These are phyloP conservation scores for Glycine tomentella DNA, from an alignment of 306 rosid species.

Conservation along the genomic window DNA sequence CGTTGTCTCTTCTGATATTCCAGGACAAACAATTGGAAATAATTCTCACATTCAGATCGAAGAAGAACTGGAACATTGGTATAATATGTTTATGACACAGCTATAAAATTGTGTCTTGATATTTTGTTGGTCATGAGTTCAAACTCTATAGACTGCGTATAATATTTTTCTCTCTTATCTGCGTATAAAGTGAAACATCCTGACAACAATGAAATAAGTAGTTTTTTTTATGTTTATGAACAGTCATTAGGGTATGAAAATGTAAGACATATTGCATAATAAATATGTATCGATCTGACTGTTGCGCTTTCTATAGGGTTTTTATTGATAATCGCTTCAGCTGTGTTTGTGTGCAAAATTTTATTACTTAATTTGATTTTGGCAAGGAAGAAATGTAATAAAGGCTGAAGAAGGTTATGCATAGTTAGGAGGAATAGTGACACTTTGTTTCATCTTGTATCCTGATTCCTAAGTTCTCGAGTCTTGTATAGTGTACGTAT, in stretches of 20 bases:
- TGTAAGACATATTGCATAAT: neutral
- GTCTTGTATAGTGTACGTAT: too few species aligned
- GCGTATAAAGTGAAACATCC: too few species aligned
- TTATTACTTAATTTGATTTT: neutral
- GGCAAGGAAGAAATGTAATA: neutral
- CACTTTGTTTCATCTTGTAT: too few species aligned
- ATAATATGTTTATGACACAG: constrained; percentile 47
- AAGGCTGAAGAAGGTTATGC: neutral
- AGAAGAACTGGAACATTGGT: constrained; percentile 56
- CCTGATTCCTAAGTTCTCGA: too few species aligned
- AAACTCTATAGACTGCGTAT: too few species aligned
- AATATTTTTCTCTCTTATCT: too few species aligned
- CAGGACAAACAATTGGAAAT: constrained; percentile 16
- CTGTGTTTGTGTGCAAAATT: constrained; percentile 30
- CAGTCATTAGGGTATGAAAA: constrained; percentile 27
- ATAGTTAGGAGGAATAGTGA: neutral
- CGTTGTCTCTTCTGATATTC: constrained; percentile 11
- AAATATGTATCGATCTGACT: neutral
- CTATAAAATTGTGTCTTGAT: too few species aligned
- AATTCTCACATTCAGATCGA: constrained; percentile 1
- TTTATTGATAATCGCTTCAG: neutral
- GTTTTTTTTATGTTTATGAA: too few species aligned
- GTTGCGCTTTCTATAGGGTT: neutral
- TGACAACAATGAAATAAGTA: too few species aligned
- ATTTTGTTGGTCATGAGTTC: too few species aligned